These are phyloP conservation scores for Porodaedalea pini DNA, from an alignment of 1,284 basidiomycete species.

Conservation along the genomic window DNA sequence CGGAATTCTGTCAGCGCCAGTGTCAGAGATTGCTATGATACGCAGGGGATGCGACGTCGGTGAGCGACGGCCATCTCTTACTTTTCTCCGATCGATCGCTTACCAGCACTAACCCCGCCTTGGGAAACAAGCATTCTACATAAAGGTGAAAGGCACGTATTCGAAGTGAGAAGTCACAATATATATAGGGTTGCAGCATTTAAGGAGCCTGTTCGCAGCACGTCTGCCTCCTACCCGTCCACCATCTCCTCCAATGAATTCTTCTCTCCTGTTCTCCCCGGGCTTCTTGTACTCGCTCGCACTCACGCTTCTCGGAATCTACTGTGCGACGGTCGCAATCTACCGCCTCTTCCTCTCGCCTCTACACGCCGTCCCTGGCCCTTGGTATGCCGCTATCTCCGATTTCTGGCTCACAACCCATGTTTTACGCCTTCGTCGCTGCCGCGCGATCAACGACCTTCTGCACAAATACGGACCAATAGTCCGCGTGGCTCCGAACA, in stretches of 20 bases:
- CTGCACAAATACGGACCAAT: slow-evolving; percentile 24
- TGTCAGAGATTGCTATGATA: neutral
- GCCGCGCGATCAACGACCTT: slow-evolving; percentile 22
- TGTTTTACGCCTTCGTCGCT: slow-evolving; percentile 21
- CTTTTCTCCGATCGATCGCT: neutral
- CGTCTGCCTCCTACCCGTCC: neutral
- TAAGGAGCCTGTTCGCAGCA: too few relatives aligned
- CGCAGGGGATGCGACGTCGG: slow-evolving; percentile 1
- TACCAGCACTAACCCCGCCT: neutral
- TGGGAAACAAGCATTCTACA: neutral
- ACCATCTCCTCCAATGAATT: neutral
- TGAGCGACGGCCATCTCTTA: neutral
- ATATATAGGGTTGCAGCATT: neutral
- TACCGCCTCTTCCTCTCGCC: slow-evolving; percentile 24
- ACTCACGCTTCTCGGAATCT: neutral
- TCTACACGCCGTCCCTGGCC: slow-evolving; percentile 24
- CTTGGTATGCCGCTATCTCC: slow-evolving; percentile 26
- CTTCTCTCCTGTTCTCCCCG: neutral
- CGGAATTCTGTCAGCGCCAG: neutral
- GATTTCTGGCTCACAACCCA: slow-evolving; percentile 23
- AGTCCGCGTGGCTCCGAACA: slow-evolving; percentile 24
- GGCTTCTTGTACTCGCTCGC: neutral
- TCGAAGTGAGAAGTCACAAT: neutral
- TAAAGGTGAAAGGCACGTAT: neutral
- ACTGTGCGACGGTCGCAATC: neutral